phyloP scores from a whole-genome alignment of 345 rosid genomes.

The Passiflora organensis region DNA sequence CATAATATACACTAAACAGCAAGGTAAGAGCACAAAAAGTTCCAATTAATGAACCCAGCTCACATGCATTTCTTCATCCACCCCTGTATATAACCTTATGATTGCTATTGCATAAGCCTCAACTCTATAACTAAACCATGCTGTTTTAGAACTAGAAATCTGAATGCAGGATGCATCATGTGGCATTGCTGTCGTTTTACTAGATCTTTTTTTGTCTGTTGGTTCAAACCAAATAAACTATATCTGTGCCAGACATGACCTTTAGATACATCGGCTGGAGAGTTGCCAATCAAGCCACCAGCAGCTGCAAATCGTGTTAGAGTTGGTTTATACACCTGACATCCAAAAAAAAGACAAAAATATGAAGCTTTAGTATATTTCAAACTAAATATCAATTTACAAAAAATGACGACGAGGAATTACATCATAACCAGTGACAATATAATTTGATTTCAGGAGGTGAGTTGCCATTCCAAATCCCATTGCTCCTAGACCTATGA shows the following conservation, averaged over 20 bases:
- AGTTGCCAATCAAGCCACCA: conserved; percentile 67
- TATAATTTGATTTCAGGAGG: conserved; percentile 57
- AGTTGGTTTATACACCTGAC: conserved; percentile 82
- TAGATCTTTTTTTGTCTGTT: not conserved
- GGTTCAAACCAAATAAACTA: not conserved
- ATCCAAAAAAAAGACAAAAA: conserved; percentile 15
- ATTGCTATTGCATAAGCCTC: too few relatives aligned
- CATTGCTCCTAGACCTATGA: conserved; percentile 99
- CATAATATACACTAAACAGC: too few relatives aligned
- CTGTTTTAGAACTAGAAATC: too few relatives aligned
- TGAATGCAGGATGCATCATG: not conserved
- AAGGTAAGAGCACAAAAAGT: too few relatives aligned
- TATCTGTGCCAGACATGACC: conserved; percentile 40
- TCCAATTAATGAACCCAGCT: too few relatives aligned
- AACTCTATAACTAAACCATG: too few relatives aligned
- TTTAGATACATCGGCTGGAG: conserved; percentile 72
- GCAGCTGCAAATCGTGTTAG: conserved; percentile 55
- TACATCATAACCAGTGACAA: conserved; percentile 84
- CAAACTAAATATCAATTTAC: not conserved
- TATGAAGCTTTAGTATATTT: not conserved
- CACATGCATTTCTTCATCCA: too few relatives aligned
- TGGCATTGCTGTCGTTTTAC: not conserved
- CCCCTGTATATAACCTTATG: too few relatives aligned
- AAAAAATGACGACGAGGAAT: conserved; percentile 23
- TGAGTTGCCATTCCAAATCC: conserved; percentile 97